phyloP scores from a whole-genome alignment of 2,329 filamentous ascomycete species.

The Botrytis pseudocinerea region DNA sequence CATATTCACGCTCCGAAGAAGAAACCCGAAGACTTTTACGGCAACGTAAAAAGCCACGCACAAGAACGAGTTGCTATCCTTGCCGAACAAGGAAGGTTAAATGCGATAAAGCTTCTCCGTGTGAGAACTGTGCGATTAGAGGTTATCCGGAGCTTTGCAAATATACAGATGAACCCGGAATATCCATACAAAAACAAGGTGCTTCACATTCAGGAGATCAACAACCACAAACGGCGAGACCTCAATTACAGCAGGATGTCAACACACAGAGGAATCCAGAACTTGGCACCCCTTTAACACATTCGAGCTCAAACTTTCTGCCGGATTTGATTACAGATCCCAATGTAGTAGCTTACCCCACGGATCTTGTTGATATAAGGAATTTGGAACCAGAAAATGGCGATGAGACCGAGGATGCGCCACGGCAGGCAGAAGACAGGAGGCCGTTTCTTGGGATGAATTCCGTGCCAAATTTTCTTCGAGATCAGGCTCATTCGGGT shows the following conservation, averaged over 20 bases:
- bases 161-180: background rate
- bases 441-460: background rate
- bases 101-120: constrained; percentile 1
- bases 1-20: background rate
- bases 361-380: background rate
- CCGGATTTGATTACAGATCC: background rate
- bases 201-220: background rate
- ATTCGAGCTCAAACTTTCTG: background rate
- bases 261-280: background rate
- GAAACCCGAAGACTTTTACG: background rate
- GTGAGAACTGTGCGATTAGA: background rate
- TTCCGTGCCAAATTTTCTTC: background rate
- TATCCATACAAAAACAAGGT: background rate
- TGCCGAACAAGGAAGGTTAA: background rate
- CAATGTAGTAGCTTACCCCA: background rate
- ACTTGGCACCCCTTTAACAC: background rate
- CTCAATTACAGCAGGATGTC: background rate
- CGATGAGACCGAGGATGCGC: background rate
- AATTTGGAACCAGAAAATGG: too few relatives aligned
- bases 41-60: background rate
- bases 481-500: background rate
- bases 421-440: background rate
- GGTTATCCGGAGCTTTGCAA: background rate
- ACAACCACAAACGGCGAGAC: background rate
- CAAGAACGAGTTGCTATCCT: background rate